These are phyloP conservation scores for Phaeoacremonium minimum DNA, from an alignment of 2,329 filamentous ascomycete species.

Conservation along the genomic window DNA sequence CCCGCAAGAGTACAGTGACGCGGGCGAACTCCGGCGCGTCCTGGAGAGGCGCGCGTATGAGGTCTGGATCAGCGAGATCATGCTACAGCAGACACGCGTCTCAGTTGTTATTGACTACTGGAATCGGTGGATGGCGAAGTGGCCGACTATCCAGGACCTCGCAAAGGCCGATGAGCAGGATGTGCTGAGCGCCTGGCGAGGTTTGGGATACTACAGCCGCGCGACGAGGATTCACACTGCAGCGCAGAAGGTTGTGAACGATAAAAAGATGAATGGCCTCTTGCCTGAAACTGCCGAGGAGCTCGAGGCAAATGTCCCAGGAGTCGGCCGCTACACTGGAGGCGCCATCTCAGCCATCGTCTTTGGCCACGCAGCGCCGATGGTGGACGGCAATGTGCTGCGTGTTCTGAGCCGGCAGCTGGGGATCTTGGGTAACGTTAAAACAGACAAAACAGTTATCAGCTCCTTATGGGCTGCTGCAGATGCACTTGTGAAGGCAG, in stretches of 20 bases:
- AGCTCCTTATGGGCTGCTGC: constrained; percentile 57
- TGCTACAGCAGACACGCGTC: constrained; percentile 64
- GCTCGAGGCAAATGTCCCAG: constrained; percentile 48
- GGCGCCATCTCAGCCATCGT: constrained; percentile 60
- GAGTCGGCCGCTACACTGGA: constrained; percentile 59
- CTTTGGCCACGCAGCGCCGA: constrained; percentile 53
- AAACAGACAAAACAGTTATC: constrained; percentile 46
- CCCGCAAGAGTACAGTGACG: constrained; percentile 21
- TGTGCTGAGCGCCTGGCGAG: constrained; percentile 55
- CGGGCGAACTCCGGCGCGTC: constrained; percentile 28
- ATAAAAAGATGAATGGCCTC: constrained; percentile 36
- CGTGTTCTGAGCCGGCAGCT: constrained; percentile 58
- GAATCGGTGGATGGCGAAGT: constrained; percentile 56
- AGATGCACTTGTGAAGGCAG: constrained; percentile 46
- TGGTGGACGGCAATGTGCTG: constrained; percentile 62
- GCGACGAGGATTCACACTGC: constrained; percentile 56
- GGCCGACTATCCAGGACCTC: constrained; percentile 55
- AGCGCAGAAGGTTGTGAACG: constrained; percentile 43
- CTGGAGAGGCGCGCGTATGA: constrained; percentile 56
- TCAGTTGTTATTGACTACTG: constrained; percentile 59
- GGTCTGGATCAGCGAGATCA: constrained; percentile 64
- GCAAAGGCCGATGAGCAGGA: constrained; percentile 49
- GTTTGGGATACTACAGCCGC: constrained; percentile 62
- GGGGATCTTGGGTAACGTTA: constrained; percentile 51
- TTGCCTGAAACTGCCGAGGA: constrained; percentile 41